Base-by-base conservation (phyloP, 2,329 filamentous ascomycete genomes). In the Torrubiellomyces zombiae region DNA sequence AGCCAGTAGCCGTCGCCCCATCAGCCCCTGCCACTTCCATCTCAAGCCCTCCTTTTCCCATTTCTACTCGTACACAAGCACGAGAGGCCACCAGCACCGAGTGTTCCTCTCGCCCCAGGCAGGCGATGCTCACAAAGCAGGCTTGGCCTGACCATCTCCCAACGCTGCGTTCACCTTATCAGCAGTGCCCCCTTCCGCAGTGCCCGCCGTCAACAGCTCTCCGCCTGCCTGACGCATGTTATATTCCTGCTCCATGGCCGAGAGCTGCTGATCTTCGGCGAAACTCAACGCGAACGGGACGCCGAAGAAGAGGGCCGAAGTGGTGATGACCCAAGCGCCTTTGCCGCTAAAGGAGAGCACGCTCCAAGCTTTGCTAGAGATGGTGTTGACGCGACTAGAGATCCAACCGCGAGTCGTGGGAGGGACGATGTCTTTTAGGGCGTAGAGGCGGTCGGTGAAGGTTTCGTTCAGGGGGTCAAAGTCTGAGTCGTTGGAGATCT, bases 191-290 rank as follows among this genome's bases (percentile, higher is more conserved):
- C 43, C 43, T 25, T 49, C 52, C 4, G 45, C 39, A n/a, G n/a
- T n/a, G 18, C 57, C 60, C 9, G 56, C 60, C 9, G 63, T 67
- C 32, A 72, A 43, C 18, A 71, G 48, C 48, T 93, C 81, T 47
- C 78, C 75, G 35, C 82, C 82, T 45, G 78, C 71, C 67, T 93
- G 81, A 53, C 89, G 78, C 81, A 93, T 89, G 53, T 78, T 75
- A 69, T 85, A 83, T 61, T 94, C 86, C 54, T 83, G 74, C 71
- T 98, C 89, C 82, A 94, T 91, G 62, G 93, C 86, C 37, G 86
- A 65, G 50, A 92, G 73, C 62, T 93, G 81, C 65, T 94, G 83
- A 63, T 98, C 89, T 63, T 98, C 89, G 35, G 78, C 75, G 49
- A 83, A 86, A 30, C 83, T 86, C 39, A 98, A 63, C 30, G 83